Evolutionary conservation across 73 alveolate genomes (phyloP).

Genomic region (Paraurostyla sp.): DNA sequence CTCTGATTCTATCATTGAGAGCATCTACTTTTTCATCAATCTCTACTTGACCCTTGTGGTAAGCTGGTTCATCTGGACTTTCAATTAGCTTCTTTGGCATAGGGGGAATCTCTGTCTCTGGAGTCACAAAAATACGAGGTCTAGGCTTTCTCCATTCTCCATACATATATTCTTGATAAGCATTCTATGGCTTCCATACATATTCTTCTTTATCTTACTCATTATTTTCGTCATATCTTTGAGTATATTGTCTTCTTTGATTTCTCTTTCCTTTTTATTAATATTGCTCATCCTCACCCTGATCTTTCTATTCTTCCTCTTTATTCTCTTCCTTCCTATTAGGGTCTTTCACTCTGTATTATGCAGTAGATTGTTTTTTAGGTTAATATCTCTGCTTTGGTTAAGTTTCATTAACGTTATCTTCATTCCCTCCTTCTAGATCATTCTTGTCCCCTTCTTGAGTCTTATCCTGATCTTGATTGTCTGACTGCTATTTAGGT

Average conservation of each 20-base stretch:
- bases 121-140: conserved; percentile 32
- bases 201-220: background rate
- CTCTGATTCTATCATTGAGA: conserved; percentile 25
- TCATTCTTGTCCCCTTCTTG: no score
- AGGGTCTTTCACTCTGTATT: conserved; percentile 32
- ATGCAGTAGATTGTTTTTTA: background rate
- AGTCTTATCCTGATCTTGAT: no score
- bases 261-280: background rate
- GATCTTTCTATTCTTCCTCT: background rate
- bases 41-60: conserved; percentile 20
- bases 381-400: background rate
- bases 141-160: conserved; percentile 61
- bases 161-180: conserved; percentile 47
- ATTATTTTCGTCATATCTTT: background rate
- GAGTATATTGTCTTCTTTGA: background rate
- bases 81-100: conserved; percentile 44
- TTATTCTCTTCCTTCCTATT: background rate
- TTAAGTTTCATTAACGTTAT: no score
- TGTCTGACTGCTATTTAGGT: no score
- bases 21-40: conserved; percentile 46
- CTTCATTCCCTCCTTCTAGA: no score
- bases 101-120: conserved; percentile 45
- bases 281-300: background rate
- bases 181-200: background rate
- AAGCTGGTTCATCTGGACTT: conserved; percentile 43